Percentiles rank a stretch among this genome's conserved stretches.
Evolutionary conservation across 2,329 filamentous ascomycete species (phyloP).

Genomic region (Trichothecium roseum): DNA sequence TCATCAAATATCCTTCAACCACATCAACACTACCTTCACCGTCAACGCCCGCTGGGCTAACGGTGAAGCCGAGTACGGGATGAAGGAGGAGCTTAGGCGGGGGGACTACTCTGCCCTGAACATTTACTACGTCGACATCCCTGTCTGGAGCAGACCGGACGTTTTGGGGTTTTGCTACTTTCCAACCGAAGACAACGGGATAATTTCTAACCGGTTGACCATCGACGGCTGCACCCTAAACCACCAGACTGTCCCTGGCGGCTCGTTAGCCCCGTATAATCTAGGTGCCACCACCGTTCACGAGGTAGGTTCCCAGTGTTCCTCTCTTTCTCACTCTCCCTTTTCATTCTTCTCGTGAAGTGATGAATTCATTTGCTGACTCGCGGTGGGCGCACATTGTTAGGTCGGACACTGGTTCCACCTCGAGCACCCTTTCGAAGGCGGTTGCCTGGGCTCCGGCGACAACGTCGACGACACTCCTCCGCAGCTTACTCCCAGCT

Average conservation of each 20-base stretch:
- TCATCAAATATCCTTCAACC: constrained; percentile 32
- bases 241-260: constrained; percentile 24
- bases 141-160: background rate
- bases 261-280: constrained; percentile 11
- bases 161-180: no score
- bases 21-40: constrained; percentile 31
- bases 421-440: constrained; percentile 27
- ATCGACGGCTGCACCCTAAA: constrained; percentile 28
- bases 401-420: constrained; percentile 28
- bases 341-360: no score
- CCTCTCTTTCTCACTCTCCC: no score
- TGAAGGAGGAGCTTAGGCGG: no score
- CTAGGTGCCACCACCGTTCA: constrained; percentile 24
- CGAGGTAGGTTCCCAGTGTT: constrained; percentile 20
- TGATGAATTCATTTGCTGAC: no score
- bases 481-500: constrained; percentile 5
- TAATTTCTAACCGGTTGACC: constrained; percentile 20
- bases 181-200: constrained; percentile 8
- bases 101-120: no score
- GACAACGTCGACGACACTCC: constrained; percentile 24
- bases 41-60: constrained; percentile 24
- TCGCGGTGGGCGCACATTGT: no score
- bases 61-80: no score
- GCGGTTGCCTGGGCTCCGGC: constrained; percentile 16
- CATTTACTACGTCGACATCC: no score